These are phyloP conservation scores for Cutaneotrichosporon sp. DNA, from an alignment of 1,284 basidiomycete genomes.

Conservation along the genomic window DNA sequence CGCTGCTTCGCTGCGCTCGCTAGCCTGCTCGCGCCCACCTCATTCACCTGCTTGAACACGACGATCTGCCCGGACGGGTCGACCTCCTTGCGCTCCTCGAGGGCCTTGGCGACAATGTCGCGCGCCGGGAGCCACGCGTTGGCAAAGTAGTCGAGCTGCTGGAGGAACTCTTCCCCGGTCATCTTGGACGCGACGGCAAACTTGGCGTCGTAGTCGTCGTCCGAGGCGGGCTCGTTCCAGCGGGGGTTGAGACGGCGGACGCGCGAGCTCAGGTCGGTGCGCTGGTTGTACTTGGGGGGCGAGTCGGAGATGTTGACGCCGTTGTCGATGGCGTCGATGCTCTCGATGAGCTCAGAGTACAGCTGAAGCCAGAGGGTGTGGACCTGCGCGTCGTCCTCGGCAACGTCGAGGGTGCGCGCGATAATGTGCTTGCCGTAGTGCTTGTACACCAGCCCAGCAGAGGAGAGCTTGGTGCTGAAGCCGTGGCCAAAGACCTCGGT, in stretches of 20 bases:
- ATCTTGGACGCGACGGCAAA: slow-evolving; percentile 80
- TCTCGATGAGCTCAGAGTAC: slow-evolving; percentile 92
- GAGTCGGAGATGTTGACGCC: slow-evolving; percentile 73
- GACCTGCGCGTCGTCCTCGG: slow-evolving; percentile 64
- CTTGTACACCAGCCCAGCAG: slow-evolving; percentile 95
- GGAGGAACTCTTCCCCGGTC: slow-evolving; percentile 84
- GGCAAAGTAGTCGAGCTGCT: slow-evolving; percentile 76
- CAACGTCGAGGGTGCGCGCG: slow-evolving; percentile 62
- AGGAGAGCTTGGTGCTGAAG: slow-evolving; percentile 78
- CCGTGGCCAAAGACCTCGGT: slow-evolving; percentile 81
- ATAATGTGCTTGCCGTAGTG: slow-evolving; percentile 93
- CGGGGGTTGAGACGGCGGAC: slow-evolving; percentile 79
- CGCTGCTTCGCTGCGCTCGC: no score
- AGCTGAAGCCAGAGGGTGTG: slow-evolving; percentile 81
- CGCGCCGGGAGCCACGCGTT: slow-evolving; percentile 92
- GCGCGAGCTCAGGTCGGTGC: slow-evolving; percentile 79
- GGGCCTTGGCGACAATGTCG: slow-evolving; percentile 70
- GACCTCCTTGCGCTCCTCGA: slow-evolving; percentile 64
- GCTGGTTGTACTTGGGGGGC: slow-evolving; percentile 66
- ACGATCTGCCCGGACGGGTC: slow-evolving; percentile 77
- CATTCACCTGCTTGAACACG: slow-evolving; percentile 71
- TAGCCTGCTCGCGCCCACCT: slow-evolving; percentile 19
- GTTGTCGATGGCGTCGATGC: slow-evolving; percentile 93
- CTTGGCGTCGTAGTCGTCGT: slow-evolving; percentile 65
- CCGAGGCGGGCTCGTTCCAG: slow-evolving; percentile 78